Percentiles rank a stretch among this genome's conserved stretches.
phyloP scores from a whole-genome alignment of 23 red algal species.

The Agarophyton chilense region DNA sequence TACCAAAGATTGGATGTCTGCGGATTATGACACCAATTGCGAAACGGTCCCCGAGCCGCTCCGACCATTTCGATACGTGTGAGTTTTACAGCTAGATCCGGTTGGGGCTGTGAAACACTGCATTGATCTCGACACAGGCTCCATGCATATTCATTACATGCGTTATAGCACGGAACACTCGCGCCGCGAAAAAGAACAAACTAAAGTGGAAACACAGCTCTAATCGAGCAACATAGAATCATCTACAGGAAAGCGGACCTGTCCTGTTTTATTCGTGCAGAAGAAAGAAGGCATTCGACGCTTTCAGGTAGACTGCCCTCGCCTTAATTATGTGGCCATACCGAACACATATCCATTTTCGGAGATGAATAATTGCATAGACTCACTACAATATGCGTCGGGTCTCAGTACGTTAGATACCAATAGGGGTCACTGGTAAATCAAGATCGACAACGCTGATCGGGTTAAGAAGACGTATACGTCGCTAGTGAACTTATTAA shows the following conservation, averaged over 20 bases:
- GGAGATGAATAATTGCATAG: conserved; percentile 25
- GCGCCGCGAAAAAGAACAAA: not conserved
- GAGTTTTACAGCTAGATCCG: not conserved
- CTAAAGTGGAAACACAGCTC: not conserved
- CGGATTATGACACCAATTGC: not conserved
- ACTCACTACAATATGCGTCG: conserved; percentile 4
- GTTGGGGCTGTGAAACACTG: not conserved
- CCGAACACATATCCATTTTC: conserved; percentile 14
- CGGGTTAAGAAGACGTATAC: not conserved
- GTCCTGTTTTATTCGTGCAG: not conserved
- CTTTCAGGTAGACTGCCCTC: conserved; percentile 11
- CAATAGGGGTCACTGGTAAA: not conserved
- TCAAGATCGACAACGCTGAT: not conserved
- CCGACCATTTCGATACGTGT: not conserved
- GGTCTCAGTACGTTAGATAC: not conserved
- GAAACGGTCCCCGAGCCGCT: not conserved
- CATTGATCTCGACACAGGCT: not conserved
- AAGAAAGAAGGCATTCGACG: conserved; percentile 32
- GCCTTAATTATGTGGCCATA: conserved; percentile 4
- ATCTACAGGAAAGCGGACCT: not conserved
- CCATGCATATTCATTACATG: not conserved
- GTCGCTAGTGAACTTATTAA: not conserved
- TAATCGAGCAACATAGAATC: not conserved
- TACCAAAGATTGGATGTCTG: not conserved
- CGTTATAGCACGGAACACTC: not conserved